Base-by-base conservation (phyloP, 78 protist species). In the Dictyostelium intermedium region DNA sequence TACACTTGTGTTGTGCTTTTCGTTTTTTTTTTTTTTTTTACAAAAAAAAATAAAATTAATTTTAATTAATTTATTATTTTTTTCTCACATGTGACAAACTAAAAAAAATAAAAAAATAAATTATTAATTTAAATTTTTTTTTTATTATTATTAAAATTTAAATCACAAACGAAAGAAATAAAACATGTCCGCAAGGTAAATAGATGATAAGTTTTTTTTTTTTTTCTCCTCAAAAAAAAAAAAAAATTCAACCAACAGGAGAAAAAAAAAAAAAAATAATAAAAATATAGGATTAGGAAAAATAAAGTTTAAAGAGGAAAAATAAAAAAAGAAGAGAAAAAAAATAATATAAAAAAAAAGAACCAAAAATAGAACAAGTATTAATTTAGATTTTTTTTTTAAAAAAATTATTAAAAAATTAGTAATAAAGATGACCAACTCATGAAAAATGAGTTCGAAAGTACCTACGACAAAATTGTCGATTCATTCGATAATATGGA, bases 401-500 rank as follows among this genome's bases (percentile, higher is more conserved):
- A 7, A 45, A 39, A 39, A 39, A 39, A 39, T 39, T 9, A 9
- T 41, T 41, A 41, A 41, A 9, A 41, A 41, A 7, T 10, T 47
- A 27, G 32, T 32, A 80, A 25, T 73, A 77, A 87, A 79, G 93
- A 87, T 43, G 93, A 87, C 73, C 93, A 87, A 79, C 93, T 87
- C 85, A 87, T 87, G 93, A 87, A 87, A 34, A 72, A 92, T 66
- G 96, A 92, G 91, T 92, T 92, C 82, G 96, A 76, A 63, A 37
- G 82, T 45, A 76, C 83, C 91, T 83, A 96, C 72, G 96, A 85
- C 89, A 84, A 96, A 92, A 97, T 96, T 60, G 77, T 94, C 82
- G 98, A 95, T 70, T 89, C 83, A 60, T 99, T 99, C 96, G 99
- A 99, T 39, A 95, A 95, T 85, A 98, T 99, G 99, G 77, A 83